Base-by-base conservation (phyloP, 129 eudicot species). In the Sambucus nigra region DNA sequence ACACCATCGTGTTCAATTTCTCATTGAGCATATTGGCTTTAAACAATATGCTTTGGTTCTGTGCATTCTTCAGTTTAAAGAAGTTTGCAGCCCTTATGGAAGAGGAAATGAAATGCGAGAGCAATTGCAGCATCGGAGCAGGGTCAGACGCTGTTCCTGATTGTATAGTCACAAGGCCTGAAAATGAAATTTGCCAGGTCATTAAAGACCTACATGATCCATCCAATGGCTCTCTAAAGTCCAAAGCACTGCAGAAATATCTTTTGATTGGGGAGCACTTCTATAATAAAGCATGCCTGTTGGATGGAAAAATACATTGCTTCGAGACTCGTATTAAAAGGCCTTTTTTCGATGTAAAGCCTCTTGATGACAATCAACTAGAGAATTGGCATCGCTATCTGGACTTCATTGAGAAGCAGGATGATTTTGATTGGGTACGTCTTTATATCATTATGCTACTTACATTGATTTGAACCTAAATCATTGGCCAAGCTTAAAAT, bases 381-480 rank as follows among this genome's bases (percentile, higher is more conserved):
- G 72, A 51, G 22, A 84, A 79, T 70, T 89, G 98, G 98, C 95
- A 85, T 71, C 51, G 47, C 23, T 89, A 84, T 67, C 66, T 85
- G 53, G 94, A 89, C 64, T 82, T 81, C 64, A 70, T 78, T 53
- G 93, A 84, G 73, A 81, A 78, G 77, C 86, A 81, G 58, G 86
- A 73, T 40, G 80, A 89, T 59, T 84, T 85, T 69, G 95, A 85
- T 58, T 79, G 81, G 88, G 95, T 85, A 74, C 59, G 80, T 26
- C 47, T 28, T 42, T 47, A 23, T 38, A 47, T 31, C 40, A 5
- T 64, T 53, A 23, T 59, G 47, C n/a, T 64, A 57, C 48, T 57
- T 47, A 33, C 54, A 41, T 67, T 25, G 38, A 27, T 33, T 61
- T 11, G n/a, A 66, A 21, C 55, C 24, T 64, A 48, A 42, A 57